Conservation (phyloP, 1,284 basidiomycete genomes). For the Taiwanofungus camphoratus region DNA sequence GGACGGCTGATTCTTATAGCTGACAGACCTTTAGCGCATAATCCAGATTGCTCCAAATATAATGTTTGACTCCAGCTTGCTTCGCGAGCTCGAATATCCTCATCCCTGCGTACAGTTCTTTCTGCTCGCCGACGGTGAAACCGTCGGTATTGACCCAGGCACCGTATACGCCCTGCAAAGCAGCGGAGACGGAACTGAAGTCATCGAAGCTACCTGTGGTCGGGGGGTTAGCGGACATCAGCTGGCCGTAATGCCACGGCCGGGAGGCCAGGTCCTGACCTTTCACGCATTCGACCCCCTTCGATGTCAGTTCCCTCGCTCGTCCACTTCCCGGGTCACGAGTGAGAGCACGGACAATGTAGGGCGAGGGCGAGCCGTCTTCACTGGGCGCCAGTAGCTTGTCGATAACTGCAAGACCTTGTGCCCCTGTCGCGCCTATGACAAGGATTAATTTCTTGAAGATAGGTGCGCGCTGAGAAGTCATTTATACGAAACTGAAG, state of each 20-base stretch:
- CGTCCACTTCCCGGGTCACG: conserved; percentile 33
- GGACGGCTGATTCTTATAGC: too few relatives aligned
- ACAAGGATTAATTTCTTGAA: conserved; percentile 39
- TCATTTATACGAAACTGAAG: too few relatives aligned
- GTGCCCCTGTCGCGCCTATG: conserved; percentile 45
- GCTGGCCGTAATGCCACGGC: neutral
- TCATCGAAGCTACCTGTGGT: conserved; percentile 28
- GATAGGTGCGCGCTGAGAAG: too few relatives aligned
- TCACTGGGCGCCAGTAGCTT: conserved; percentile 32
- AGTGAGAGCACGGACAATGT: conserved; percentile 41
- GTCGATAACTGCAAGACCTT: conserved; percentile 40
- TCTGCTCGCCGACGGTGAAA: conserved; percentile 39
- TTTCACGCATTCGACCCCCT: conserved; percentile 37
- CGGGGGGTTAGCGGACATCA: neutral
- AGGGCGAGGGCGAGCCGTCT: conserved; percentile 38
- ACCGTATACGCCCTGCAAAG: conserved; percentile 39
- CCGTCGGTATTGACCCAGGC: conserved; percentile 43
- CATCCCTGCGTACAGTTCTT: conserved; percentile 37
- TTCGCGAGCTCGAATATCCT: conserved; percentile 44
- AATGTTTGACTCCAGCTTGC: conserved; percentile 35
- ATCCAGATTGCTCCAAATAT: conserved; percentile 43
- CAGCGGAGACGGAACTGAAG: conserved; percentile 25
- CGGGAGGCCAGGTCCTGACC: conserved; percentile 22
- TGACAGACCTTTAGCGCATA: conserved; percentile 41
- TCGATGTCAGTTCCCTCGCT: conserved; percentile 24